Evolutionary conservation across 2,329 filamentous ascomycete genomes (phyloP).

Genomic region (Plectosphaerella plurivora): DNA sequence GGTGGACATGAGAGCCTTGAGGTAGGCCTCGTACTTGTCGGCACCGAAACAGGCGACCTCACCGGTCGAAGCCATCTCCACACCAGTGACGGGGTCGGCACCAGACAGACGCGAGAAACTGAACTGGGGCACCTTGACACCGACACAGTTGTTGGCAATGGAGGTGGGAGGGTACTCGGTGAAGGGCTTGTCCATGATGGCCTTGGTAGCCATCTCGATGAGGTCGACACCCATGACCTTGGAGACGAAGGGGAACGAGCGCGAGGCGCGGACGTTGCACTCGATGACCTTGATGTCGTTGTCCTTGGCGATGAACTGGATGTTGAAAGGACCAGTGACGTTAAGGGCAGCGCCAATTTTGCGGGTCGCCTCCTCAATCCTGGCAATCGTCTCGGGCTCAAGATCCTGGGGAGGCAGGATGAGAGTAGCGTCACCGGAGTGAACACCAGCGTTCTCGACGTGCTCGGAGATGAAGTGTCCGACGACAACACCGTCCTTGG

Average conservation of each 20-base stretch:
- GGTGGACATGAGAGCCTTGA: slow-evolving; percentile 92
- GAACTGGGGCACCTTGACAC: slow-evolving; percentile 98
- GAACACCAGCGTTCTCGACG: slow-evolving; percentile 96
- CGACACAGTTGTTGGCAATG: slow-evolving; percentile 78
- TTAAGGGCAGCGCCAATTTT: slow-evolving; percentile 95
- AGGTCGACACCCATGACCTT: slow-evolving; percentile 98
- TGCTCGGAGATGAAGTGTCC: slow-evolving; percentile 98
- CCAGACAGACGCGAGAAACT: slow-evolving; percentile 96
- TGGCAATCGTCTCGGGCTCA: slow-evolving; percentile 77
- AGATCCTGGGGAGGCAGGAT: slow-evolving; percentile 94
- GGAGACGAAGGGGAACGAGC: slow-evolving; percentile 96
- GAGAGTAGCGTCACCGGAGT: slow-evolving; percentile 94
- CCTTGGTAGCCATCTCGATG: slow-evolving; percentile 98
- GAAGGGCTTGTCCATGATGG: slow-evolving; percentile 83
- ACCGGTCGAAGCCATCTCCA: slow-evolving; percentile 98
- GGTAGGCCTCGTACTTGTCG: slow-evolving; percentile 95
- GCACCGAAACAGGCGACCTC: slow-evolving; percentile 95
- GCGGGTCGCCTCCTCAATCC: slow-evolving; percentile 90
- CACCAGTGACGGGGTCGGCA: slow-evolving; percentile 91
- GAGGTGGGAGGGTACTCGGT: slow-evolving; percentile 74
- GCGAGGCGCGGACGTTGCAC: slow-evolving; percentile 93
- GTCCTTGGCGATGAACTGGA: slow-evolving; percentile 99
- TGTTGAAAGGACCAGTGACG: slow-evolving; percentile 96
- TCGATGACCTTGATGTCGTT: slow-evolving; percentile 99
- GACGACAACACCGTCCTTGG: slow-evolving; percentile 80